Evolutionary conservation across 176 grass and related monocot genomes (phyloP), one percentile per base, ranked within the genome.

Genomic region (Phragmites australis): DNA sequence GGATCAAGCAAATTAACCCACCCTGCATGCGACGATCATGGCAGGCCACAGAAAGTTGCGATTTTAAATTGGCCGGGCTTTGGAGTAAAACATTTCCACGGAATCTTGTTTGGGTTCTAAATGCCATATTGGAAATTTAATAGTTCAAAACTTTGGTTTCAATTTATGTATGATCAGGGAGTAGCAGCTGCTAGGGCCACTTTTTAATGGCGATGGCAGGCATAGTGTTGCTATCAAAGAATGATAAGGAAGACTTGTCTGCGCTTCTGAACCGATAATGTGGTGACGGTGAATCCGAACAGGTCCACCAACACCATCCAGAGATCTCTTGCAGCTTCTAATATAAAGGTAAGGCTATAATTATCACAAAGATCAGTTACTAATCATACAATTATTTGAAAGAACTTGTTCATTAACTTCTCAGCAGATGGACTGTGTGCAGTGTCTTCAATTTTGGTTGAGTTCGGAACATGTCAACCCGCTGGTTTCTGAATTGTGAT

Each of bases 81-180:
- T 85, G 87, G 82, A 89, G 87, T 89, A 89, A 85, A 89, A 89
- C 82, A 85, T 76, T 71, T 71, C 77, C 77, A 76, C 8, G 21
- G 82, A 85, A 89, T 89, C 53, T 70, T 29, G 60, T 12, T 55
- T 3, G 11, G 37, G 18, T 70, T 69, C 71, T 71, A 40, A 65
- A 89, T 85, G 54, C 32, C 70, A 81, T 40, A 17, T 55, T 85
- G 70, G 8, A 2, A 53, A 22, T 43, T 82, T 63, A 54, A 18
- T 81, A 46, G 0, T 7, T 6, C 1, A 11, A 73, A 72, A 42
- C 87, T 85, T 85, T 12, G 64, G 39, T 56, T 81, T 51, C 82
- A 89, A 72, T 82, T 55, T 72, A 84, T 45, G 25, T n/a, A 2
- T 18, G 48, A 81, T 48, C 77, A 0, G 30, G 0, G 61, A 26